Base-by-base conservation (phyloP, 768 basidiomycete genomes). In the Clitopilus passeckerianus region DNA sequence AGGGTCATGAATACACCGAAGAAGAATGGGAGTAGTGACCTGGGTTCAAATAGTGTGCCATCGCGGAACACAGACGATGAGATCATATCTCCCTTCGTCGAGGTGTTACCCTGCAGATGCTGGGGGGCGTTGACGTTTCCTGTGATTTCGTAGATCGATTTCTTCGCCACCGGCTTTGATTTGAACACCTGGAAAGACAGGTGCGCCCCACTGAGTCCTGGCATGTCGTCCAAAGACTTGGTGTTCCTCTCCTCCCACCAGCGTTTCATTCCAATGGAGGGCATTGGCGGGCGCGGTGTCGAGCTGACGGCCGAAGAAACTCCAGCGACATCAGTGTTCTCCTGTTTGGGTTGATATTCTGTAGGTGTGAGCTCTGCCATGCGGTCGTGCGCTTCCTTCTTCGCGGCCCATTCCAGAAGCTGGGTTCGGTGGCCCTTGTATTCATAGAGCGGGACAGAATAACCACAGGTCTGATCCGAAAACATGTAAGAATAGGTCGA, bases 401-500 rank as follows among this genome's bases (percentile, higher is more conserved):
- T 71, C 8, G 70, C 72, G 30, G 76, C 76, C 69, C 70, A 81
- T 27, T 79, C 74, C 43, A 80, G 72, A 15, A 86, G 80, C 8
- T 75, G 75, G 1, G 76, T 79, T 23, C 88, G 84, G 58, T 86
- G 82, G 4, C 75, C 72, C 41, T 80, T 70, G 71, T 82, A 89
- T 44, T 77, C 73, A 67, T 82, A 88, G 64, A 78, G 79, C 1
- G 89, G 87, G 23, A 88, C 80, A 0, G 80, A 79, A 63, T 78
- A 89, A 20, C 88, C 86, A 63, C 86, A 90, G 1, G 86, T 86
- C 88, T 89, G 60, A 50, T 20, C 16, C 22, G 46, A 20, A 18
- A 57, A 22, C 10, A 23, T 8, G 18, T 54, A 41, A 24, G 20
- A 54, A 53, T 18, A 56, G 34, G 24, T 27, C 12, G 18, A 59